Base-by-base conservation (phyloP, 2,329 filamentous ascomycete species). In the Periconia sp. region DNA sequence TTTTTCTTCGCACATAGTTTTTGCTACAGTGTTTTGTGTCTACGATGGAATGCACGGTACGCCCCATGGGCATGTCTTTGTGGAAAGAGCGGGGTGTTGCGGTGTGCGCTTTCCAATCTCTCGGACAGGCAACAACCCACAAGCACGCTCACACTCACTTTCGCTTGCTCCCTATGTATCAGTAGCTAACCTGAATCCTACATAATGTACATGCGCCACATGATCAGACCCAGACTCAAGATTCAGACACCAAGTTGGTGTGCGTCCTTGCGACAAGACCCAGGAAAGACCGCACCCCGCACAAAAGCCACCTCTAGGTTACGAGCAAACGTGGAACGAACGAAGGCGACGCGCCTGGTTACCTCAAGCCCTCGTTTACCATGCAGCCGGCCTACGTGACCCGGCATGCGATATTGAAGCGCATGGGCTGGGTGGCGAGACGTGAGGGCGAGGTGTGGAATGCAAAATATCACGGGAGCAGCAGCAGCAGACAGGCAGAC, bases 241-340 rank as follows among this genome's bases (percentile, higher is more conserved):
- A n/a, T n/a, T n/a, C n/a, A n/a, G n/a, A n/a, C n/a, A n/a, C n/a
- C n/a, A n/a, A n/a, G n/a, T n/a, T n/a, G n/a, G n/a, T n/a, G n/a
- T n/a, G n/a, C n/a, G n/a, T n/a, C n/a, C n/a, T n/a, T n/a, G n/a
- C n/a, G n/a, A n/a, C n/a, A n/a, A n/a, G n/a, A n/a, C n/a, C n/a
- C n/a, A n/a, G n/a, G n/a, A n/a, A n/a, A n/a, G n/a, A n/a, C n/a
- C n/a, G n/a, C n/a, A n/a, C n/a, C n/a, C n/a, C n/a, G n/a, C n/a
- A n/a, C n/a, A n/a, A n/a, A n/a, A n/a, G n/a, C n/a, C n/a, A n/a
- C n/a, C n/a, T n/a, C n/a, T n/a, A n/a, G n/a, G 26, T 22, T 29
- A 46, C 50, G 41, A 50, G 50, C 56, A 56, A n/a, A 63, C 58
- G 61, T 64, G 59, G 52, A 64, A 57, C 61, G 52, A 61, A 61